phyloP scores from a whole-genome alignment of 352 stramenopile species.

The Globisporangium cederbergense region DNA sequence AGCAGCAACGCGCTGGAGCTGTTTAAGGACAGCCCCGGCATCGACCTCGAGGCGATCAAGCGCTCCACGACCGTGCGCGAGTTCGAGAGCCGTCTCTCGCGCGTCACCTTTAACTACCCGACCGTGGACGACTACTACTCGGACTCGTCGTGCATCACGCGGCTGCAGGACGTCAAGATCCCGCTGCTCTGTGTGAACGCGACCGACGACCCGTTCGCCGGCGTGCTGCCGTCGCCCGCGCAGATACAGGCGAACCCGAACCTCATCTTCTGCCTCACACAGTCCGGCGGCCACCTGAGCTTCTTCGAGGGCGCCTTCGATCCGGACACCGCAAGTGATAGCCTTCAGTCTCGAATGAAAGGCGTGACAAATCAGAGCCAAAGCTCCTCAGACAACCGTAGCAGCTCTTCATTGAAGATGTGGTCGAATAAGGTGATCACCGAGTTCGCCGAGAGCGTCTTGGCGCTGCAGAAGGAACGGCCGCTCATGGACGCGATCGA shows the following conservation, averaged over 20 bases:
- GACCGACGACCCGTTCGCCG: constrained; percentile 59
- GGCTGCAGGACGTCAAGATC: constrained; percentile 33
- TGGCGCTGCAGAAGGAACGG: too few species aligned
- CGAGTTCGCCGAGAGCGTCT: constrained; percentile 34
- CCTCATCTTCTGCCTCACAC: constrained; percentile 65
- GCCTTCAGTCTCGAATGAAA: too few species aligned
- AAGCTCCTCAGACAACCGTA: constrained; percentile 16
- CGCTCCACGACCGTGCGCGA: constrained; percentile 36
- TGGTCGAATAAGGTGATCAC: constrained; percentile 39
- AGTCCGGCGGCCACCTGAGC: constrained; percentile 59
- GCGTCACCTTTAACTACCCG: constrained; percentile 53
- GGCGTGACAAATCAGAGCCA: constrained; percentile 32
- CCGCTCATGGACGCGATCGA: too few species aligned
- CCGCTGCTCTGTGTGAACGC: constrained; percentile 67
- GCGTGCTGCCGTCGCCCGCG: constrained; percentile 28
- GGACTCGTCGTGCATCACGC: constrained; percentile 42
- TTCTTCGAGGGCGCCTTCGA: constrained; percentile 48
- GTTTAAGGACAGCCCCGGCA: constrained; percentile 34
- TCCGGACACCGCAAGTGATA: neutral
- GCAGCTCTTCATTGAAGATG: constrained; percentile 12
- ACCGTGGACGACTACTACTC: constrained; percentile 58
- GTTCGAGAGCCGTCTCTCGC: constrained; percentile 67
- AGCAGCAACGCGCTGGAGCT: constrained; percentile 44
- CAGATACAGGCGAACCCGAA: constrained; percentile 46
- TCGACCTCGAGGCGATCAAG: constrained; percentile 43